These are phyloP conservation scores for Mesembryanthemum crystallinum DNA, from an alignment of 148 eudicot species.

Conservation along the genomic window DNA sequence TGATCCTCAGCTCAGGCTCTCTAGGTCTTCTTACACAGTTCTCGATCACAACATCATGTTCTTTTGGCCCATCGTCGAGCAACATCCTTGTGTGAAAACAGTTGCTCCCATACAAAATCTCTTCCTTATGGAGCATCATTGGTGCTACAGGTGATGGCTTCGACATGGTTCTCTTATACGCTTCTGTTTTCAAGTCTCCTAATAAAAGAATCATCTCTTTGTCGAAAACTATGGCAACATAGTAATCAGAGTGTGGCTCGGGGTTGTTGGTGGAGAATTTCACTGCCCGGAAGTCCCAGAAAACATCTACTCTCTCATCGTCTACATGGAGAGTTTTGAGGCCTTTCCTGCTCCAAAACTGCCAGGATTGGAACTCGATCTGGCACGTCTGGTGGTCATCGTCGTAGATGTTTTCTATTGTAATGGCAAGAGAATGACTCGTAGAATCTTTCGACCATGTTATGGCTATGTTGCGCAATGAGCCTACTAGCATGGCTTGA, in stretches of 20 bases:
- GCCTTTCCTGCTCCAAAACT: slow-evolving; percentile 36
- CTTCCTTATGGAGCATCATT: slow-evolving; percentile 29
- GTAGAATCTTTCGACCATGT: slow-evolving; percentile 26
- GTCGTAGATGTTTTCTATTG: slow-evolving; percentile 20
- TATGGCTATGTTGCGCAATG: slow-evolving; percentile 19
- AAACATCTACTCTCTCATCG: slow-evolving; percentile 27
- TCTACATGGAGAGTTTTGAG: slow-evolving; percentile 28
- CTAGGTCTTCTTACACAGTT: slow-evolving; percentile 7
- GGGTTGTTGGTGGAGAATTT: slow-evolving; percentile 29
- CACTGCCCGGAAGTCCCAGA: slow-evolving; percentile 28
- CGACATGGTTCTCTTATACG: slow-evolving; percentile 26
- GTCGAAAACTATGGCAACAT: slow-evolving; percentile 25
- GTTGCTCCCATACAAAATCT: slow-evolving; percentile 27
- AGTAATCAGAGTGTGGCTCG: slow-evolving; percentile 27
- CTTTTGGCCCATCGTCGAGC: slow-evolving; percentile 30
- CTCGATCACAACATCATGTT: slow-evolving; percentile 25
- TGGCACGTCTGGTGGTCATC: slow-evolving; percentile 31
- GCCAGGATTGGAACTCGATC: slow-evolving; percentile 25
- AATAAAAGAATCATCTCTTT: slow-evolving; percentile 24
- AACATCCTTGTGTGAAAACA: slow-evolving; percentile 19
- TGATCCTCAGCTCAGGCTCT: slow-evolving; percentile 29
- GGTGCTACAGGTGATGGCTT: slow-evolving; percentile 17
- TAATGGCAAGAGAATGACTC: slow-evolving; percentile 21
- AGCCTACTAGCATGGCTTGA: slow-evolving; percentile 14
- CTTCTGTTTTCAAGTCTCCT: slow-evolving; percentile 24